Evolutionary conservation across 2,329 filamentous ascomycete genomes (phyloP).

Genomic region (Alternaria panax): DNA sequence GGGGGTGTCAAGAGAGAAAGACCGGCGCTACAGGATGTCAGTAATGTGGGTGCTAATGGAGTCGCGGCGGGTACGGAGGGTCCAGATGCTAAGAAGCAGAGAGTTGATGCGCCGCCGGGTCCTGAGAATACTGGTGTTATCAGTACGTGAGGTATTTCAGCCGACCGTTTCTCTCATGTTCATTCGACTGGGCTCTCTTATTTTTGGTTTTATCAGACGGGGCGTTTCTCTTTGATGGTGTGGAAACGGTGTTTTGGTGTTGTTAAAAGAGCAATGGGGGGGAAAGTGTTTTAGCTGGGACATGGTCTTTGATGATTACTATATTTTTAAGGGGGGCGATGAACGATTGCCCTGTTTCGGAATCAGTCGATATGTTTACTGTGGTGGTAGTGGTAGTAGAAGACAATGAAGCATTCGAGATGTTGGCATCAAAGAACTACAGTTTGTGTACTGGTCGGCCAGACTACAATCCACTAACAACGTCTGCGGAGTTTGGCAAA

Average conservation of each 20-base stretch:
- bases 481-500: background rate
- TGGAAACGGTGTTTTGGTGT: background rate
- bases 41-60: conserved; percentile 48
- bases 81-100: conserved; percentile 53
- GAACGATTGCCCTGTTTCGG: background rate
- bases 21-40: conserved; percentile 55
- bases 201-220: background rate
- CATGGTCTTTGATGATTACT: background rate
- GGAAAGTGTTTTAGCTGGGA: background rate
- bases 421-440: background rate
- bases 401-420: background rate
- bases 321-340: background rate
- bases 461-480: no score
- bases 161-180: no score
- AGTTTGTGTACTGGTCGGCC: background rate
- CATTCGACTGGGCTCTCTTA: background rate
- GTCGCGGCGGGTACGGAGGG: conserved; percentile 31
- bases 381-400: background rate
- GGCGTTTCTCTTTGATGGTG: background rate
- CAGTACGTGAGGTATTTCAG: background rate
- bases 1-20: conserved; percentile 40
- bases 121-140: conserved; percentile 28
- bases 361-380: background rate
- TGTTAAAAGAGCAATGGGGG: background rate
- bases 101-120: conserved; percentile 38